Conservation (phyloP, 148 eudicot species). For the Talinum fruticosum region DNA sequence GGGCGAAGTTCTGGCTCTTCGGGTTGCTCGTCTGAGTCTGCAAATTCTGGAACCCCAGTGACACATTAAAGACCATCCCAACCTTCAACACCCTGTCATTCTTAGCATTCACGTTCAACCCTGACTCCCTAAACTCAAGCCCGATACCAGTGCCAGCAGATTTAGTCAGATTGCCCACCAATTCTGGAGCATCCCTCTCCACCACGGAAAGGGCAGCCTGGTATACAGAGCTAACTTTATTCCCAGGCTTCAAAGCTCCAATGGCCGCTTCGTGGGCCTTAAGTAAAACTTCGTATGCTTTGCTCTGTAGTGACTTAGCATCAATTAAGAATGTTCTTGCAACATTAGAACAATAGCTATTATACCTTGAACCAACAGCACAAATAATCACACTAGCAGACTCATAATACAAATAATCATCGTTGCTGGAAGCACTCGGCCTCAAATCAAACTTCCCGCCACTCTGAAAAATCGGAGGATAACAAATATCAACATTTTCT, state of each 20-base stretch:
- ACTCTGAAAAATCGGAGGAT: conserved; percentile 95
- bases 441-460: conserved; percentile 86
- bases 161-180: conserved; percentile 62
- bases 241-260: conserved; percentile 65
- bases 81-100: conserved; percentile 63
- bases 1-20: conserved; percentile 65
- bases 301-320: conserved; percentile 57
- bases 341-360: conserved; percentile 78
- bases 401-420: conserved; percentile 64
- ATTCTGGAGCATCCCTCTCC: conserved; percentile 73
- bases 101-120: conserved; percentile 60
- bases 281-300: conserved; percentile 73
- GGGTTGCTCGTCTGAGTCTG: conserved; percentile 49
- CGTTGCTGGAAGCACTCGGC: conserved; percentile 86
- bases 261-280: conserved; percentile 93
- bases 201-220: conserved; percentile 69
- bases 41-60: conserved; percentile 82
- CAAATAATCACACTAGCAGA: conserved; percentile 80
- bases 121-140: conserved; percentile 87
- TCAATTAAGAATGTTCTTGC: conserved; percentile 82
- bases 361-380: conserved; percentile 80
- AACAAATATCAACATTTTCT: conserved; percentile 86
- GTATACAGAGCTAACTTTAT: conserved; percentile 50
- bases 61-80: conserved; percentile 82
- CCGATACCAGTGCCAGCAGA: conserved; percentile 97